Base-by-base conservation (phyloP, 306 rosid genomes). In the Lathyrus sativus region DNA sequence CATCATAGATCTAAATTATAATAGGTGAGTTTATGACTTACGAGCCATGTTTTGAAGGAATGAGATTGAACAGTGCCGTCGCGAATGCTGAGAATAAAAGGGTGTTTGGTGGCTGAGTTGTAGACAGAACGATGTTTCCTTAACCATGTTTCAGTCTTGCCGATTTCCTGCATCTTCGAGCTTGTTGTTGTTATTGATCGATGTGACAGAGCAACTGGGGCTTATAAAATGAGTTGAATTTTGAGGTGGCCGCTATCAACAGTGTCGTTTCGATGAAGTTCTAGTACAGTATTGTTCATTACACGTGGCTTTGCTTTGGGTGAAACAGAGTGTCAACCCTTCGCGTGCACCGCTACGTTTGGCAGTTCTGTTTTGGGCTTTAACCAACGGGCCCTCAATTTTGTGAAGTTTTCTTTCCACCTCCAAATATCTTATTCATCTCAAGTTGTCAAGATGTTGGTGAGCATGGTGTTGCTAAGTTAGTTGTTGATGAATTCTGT, bases 21-120 rank as follows among this genome's bases (percentile, higher is more conserved):
- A 7, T 35, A 35, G 39, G 2, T 35, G 2, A 35, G 2, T 35
- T 33, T 35, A 35, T 35, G 1, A 71, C 1, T 70, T 62, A 89
- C 98, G 67, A 90, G 88, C 97, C 97, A 93, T 62, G 75, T 77
- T 66, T 74, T 90, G 85, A 86, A 93, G 86, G 86, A 86, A 70
- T 80, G 56, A 67, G 78, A 55, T 67, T 82, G 70, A 62, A 90
- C 67, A 68, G 91, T 66, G 35, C 86, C 96, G 39, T 92, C 86
- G 31, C 85, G 83, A 60, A 93, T 86, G 81, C 76, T 62, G 48
- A 77, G 82, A 68, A 90, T 66, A 17, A 92, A 14, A 53, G 91
- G 96, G 79, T 88, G 98, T 43, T 83, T 79, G 11, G 93, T 90
- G 39, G 96, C 91, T 9, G 67, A 92, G 2, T 38, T 22, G 82